Conservation (phyloP, 2,329 filamentous ascomycete species). For the Trichoderma koningii region DNA sequence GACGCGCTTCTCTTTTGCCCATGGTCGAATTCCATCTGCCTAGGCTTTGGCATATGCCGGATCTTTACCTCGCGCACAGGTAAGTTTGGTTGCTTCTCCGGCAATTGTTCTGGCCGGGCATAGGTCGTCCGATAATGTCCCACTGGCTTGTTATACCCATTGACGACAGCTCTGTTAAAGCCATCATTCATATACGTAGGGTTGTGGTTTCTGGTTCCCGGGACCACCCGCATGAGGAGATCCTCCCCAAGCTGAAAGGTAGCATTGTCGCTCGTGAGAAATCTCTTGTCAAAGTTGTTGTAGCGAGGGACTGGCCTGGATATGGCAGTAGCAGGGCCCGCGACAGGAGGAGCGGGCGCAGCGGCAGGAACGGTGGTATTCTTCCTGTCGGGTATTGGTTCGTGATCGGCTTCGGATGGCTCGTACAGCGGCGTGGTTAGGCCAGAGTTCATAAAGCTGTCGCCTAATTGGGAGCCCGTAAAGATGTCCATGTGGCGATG, state of each 20-base stretch:
- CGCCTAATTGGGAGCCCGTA: slow-evolving; percentile 44
- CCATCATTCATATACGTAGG: slow-evolving; percentile 38
- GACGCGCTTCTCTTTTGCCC: slow-evolving; percentile 32
- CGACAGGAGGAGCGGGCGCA: neutral
- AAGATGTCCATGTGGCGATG: slow-evolving; percentile 38
- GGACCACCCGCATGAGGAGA: slow-evolving; percentile 42
- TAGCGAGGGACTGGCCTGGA: slow-evolving; percentile 14
- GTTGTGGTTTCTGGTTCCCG: slow-evolving; percentile 33
- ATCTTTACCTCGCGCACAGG: slow-evolving; percentile 44
- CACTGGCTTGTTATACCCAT: slow-evolving; percentile 28
- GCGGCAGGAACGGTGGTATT: neutral
- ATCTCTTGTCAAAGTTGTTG: slow-evolving; percentile 20
- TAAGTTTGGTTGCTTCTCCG: slow-evolving; percentile 39
- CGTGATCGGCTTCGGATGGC: slow-evolving; percentile 28
- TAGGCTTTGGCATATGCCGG: slow-evolving; percentile 28
- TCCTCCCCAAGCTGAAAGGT: slow-evolving; percentile 43
- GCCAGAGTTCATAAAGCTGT: slow-evolving; percentile 45
- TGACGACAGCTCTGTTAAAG: slow-evolving; percentile 35
- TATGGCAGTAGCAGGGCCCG: neutral
- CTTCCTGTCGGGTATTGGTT: slow-evolving; percentile 21
- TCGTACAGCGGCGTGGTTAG: slow-evolving; percentile 43
- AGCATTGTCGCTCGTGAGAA: slow-evolving; percentile 24
- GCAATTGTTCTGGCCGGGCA: slow-evolving; percentile 33
- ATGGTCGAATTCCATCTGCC: slow-evolving; percentile 10
- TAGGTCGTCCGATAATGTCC: slow-evolving; percentile 27